Evolutionary conservation across 495 filamentous ascomycete genomes (phyloP).

Genomic region (Penicillium simplicissimum): DNA sequence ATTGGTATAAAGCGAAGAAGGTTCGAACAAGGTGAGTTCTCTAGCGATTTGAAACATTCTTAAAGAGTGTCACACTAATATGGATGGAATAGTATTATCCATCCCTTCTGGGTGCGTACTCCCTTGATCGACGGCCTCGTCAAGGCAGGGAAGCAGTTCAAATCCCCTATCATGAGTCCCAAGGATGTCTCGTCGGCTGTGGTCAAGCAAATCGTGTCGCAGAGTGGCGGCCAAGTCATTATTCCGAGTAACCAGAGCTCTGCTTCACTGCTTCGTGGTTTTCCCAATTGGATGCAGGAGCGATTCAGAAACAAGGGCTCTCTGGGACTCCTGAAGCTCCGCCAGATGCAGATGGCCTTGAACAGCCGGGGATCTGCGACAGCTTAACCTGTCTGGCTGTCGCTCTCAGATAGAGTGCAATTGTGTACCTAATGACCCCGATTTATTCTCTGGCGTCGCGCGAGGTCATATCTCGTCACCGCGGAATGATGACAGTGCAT

Average conservation of each 20-base stretch:
- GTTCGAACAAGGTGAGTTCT: slow-evolving; percentile 48
- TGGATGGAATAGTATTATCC: background rate
- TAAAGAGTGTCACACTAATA: background rate
- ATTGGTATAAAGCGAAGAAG: slow-evolving; percentile 53
- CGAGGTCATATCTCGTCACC: background rate
- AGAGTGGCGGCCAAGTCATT: background rate
- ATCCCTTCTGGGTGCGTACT: slow-evolving; percentile 8
- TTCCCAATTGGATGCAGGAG: background rate
- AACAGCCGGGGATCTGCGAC: background rate
- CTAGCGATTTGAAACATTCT: too few species aligned
- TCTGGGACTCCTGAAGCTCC: background rate
- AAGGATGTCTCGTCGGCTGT: background rate
- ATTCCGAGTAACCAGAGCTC: background rate
- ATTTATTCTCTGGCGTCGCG: background rate
- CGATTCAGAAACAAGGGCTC: background rate
- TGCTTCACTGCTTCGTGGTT: background rate
- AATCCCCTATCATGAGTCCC: background rate
- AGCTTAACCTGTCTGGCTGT: background rate
- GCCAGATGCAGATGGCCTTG: background rate
- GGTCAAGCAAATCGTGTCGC: background rate
- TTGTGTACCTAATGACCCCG: background rate
- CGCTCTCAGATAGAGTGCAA: background rate
- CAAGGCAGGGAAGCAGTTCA: background rate
- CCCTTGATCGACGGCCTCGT: background rate
- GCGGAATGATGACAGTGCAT: background rate